Conservation (phyloP, 2,329 filamentous ascomycete species). For the Helminthosporium solani region DNA sequence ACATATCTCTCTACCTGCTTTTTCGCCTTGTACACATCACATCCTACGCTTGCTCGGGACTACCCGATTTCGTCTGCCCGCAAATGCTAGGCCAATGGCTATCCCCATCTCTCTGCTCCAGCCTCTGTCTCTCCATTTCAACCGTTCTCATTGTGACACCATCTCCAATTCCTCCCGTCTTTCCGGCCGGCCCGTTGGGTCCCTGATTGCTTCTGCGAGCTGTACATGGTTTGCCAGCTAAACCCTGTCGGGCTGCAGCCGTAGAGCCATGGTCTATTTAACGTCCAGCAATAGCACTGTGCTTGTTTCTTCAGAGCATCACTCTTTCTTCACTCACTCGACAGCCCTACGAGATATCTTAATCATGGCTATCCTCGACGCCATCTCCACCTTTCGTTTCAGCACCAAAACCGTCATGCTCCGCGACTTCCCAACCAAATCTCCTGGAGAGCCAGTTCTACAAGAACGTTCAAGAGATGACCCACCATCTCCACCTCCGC, state of each 20-base stretch:
- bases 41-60: neutral
- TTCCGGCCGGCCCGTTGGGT: constrained; percentile 39
- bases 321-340: constrained; percentile 8
- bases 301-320: constrained; percentile 16
- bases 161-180: constrained; percentile 32
- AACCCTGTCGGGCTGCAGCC: constrained; percentile 21
- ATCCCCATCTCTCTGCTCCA: no score
- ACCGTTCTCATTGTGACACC: constrained; percentile 21
- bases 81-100: no score
- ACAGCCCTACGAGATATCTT: neutral
- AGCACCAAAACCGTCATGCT: neutral
- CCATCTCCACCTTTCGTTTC: neutral
- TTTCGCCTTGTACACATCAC: constrained; percentile 1
- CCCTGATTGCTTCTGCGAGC: constrained; percentile 28
- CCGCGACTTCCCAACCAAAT: neutral
- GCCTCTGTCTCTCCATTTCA: constrained; percentile 33
- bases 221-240: constrained; percentile 27
- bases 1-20: neutral
- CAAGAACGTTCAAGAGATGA: constrained; percentile 37
- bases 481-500: constrained; percentile 43
- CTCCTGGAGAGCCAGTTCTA: constrained; percentile 1
- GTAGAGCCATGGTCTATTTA: constrained; percentile 28
- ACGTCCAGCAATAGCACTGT: constrained; percentile 22
- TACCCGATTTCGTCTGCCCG: neutral
- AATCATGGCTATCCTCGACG: constrained; percentile 5